These are phyloP conservation scores for Marsdenia floribunda DNA, from an alignment of 257 asterid species.

Conservation along the genomic window DNA sequence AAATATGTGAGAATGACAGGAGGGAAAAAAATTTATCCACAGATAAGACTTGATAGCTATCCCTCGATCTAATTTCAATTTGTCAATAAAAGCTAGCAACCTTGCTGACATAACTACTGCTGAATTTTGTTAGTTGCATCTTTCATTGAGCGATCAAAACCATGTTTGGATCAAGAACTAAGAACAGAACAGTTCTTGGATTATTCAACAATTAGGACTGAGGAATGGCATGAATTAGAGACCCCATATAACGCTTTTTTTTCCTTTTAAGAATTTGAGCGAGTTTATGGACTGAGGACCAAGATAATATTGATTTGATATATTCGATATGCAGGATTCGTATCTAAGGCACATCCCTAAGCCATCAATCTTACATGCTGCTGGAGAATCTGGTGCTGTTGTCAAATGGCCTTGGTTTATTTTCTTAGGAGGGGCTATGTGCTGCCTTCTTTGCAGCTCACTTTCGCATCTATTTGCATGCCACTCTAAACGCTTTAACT, in stretches of 20 bases:
- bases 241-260: background rate
- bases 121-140: background rate
- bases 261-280: background rate
- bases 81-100: background rate
- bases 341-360: conserved; percentile 32
- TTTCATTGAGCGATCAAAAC: background rate
- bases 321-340: conserved; percentile 41
- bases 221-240: background rate
- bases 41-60: background rate
- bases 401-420: conserved; percentile 94
- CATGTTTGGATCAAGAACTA: background rate
- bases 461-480: conserved; percentile 83
- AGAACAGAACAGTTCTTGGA: background rate
- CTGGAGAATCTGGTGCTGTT: conserved; percentile 26
- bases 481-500: conserved; percentile 67
- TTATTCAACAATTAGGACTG: background rate
- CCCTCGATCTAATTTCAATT: background rate
- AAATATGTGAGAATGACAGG: background rate
- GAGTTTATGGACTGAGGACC: background rate
- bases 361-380: conserved; percentile 29
- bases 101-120: background rate
- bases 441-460: conserved; percentile 69
- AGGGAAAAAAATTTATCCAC: background rate
- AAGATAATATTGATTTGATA: background rate
- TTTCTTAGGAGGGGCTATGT: conserved; percentile 79